phyloP scores from a whole-genome alignment of 257 asterid genomes.

The Fraxinus cuspidata region DNA sequence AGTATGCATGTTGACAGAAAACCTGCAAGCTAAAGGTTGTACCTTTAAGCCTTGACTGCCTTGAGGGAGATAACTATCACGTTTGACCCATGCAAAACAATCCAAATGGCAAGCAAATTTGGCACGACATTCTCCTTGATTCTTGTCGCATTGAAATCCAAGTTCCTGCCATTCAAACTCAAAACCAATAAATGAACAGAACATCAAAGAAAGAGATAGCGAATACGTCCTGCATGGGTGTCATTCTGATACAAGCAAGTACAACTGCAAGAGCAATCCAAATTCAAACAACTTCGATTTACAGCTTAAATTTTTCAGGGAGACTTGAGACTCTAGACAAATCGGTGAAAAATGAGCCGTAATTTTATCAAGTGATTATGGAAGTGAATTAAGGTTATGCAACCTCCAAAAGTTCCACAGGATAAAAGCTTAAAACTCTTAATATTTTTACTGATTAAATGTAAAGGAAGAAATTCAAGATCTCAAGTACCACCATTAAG shows the following conservation, averaged over 20 bases:
- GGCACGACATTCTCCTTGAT: slow-evolving; percentile 98
- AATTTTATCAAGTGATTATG: slow-evolving; percentile 7
- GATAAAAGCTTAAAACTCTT: slow-evolving; percentile 1
- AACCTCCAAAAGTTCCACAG: neutral
- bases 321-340: neutral
- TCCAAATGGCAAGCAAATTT: slow-evolving; percentile 98
- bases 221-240: slow-evolving; percentile 3
- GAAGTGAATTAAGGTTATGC: slow-evolving; percentile 1
- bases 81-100: slow-evolving; percentile 99
- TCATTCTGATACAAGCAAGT: slow-evolving; percentile 7
- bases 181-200: slow-evolving; percentile 23
- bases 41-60: slow-evolving; percentile 99
- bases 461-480: slow-evolving; percentile 13
- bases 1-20: neutral
- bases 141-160: slow-evolving; percentile 87
- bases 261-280: slow-evolving; percentile 10
- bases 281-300: neutral
- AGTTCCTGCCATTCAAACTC: slow-evolving; percentile 68
- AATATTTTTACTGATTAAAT: slow-evolving; percentile 17
- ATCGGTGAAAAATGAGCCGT: neutral
- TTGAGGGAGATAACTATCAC: slow-evolving; percentile 99
- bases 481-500: slow-evolving; percentile 26
- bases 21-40: slow-evolving; percentile 28
- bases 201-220: slow-evolving; percentile 8
- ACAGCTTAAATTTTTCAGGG: slow-evolving; percentile 11